A percentile compares a stretch with the other conserved stretches of the same genome.
Evolutionary conservation across 1,139 yeast genomes (phyloP).

Genomic region (Hansenula anomala): DNA sequence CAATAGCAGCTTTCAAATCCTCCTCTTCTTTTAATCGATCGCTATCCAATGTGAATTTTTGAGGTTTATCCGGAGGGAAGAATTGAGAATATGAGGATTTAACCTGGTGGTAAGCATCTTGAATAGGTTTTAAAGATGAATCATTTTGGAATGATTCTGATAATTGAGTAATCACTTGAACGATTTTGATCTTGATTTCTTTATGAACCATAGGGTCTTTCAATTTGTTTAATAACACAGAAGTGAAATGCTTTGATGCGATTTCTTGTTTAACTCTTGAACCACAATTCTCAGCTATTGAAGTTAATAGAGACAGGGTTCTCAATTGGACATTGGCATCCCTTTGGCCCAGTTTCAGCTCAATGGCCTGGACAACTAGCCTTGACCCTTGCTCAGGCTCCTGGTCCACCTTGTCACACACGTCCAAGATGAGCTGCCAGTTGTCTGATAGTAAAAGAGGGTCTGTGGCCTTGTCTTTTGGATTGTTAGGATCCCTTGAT

Average conservation of each 20-base stretch:
- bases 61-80: conserved; percentile 56
- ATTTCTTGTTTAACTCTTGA: conserved; percentile 79
- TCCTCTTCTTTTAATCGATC: conserved; percentile 67
- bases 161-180: conserved; percentile 66
- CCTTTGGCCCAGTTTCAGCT: no score
- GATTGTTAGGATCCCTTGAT: neutral
- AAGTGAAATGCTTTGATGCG: conserved; percentile 65
- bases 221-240: conserved; percentile 49
- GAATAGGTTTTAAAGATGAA: conserved; percentile 70
- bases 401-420: conserved; percentile 71
- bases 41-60: conserved; percentile 43
- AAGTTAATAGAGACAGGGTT: conserved; percentile 62
- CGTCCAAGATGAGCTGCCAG: conserved; percentile 79
- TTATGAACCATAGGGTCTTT: conserved; percentile 57
- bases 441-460: conserved; percentile 77
- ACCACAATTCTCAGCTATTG: conserved; percentile 93
- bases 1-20: conserved; percentile 74
- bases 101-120: conserved; percentile 50
- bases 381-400: conserved; percentile 58
- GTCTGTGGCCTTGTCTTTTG: conserved; percentile 63
- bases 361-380: conserved; percentile 24
- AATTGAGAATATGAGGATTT: conserved; percentile 40
- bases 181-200: conserved; percentile 60
- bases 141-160: conserved; percentile 54
- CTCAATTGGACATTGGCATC: conserved; percentile 83